These are phyloP conservation scores for Hymenoscyphus infarciens DNA, from an alignment of 2,329 filamentous ascomycete genomes.

Conservation along the genomic window DNA sequence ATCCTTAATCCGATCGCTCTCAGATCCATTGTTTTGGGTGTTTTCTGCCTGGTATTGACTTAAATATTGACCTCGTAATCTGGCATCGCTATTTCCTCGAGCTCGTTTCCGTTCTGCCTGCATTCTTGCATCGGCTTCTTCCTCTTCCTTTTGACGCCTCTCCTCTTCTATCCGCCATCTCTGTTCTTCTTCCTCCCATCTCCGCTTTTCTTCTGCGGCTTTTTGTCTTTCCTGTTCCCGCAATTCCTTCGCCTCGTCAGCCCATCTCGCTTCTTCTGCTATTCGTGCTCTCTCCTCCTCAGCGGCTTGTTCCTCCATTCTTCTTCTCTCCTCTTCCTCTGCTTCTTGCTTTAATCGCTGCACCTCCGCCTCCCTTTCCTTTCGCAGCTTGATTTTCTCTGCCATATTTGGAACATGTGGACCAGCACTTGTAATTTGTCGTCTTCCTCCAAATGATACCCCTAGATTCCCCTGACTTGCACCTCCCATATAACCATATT, in stretches of 20 bases:
- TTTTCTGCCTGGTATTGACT: constrained; percentile 82
- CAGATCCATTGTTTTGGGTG: constrained; percentile 38
- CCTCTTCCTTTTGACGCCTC: constrained; percentile 66
- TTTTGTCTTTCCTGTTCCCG: constrained; percentile 57
- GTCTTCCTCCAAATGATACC: constrained; percentile 83
- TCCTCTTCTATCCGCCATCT: constrained; percentile 77
- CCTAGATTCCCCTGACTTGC: constrained; percentile 95
- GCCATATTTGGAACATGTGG: constrained; percentile 76
- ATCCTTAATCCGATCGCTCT: constrained; percentile 70
- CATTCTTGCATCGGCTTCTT: constrained; percentile 64
- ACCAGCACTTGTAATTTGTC: constrained; percentile 83
- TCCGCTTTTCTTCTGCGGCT: constrained; percentile 64
- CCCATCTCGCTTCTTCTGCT: constrained; percentile 65
- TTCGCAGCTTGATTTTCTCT: constrained; percentile 73
- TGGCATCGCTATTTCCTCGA: constrained; percentile 58
- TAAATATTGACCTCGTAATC: constrained; percentile 77
- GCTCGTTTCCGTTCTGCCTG: constrained; percentile 62
- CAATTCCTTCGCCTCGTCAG: constrained; percentile 58
- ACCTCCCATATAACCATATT: constrained; percentile 97
- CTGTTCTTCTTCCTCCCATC: constrained; percentile 74
- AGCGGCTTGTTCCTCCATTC: constrained; percentile 45
- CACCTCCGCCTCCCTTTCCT: constrained; percentile 55
- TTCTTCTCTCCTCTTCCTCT: constrained; percentile 50
- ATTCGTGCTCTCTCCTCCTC: constrained; percentile 60
- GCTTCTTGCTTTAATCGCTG: constrained; percentile 54